Conservation (phyloP, 495 filamentous ascomycete genomes). For the Oleoguttula mirabilis region DNA sequence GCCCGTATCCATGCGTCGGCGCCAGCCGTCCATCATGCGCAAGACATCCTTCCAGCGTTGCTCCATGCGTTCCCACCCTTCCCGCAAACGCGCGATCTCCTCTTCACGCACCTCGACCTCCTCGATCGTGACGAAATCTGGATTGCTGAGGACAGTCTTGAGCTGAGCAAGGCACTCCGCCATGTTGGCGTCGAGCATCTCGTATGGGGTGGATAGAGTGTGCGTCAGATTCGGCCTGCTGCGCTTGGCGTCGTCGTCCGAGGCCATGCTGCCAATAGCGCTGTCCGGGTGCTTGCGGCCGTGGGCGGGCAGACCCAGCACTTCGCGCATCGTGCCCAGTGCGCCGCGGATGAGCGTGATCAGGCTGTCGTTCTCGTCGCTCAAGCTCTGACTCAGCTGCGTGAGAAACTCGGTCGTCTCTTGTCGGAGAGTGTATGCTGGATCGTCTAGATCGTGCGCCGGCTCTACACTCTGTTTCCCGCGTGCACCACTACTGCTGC, state of each 20-base stretch:
- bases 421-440: conserved; percentile 60
- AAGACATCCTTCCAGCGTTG: conserved; percentile 79
- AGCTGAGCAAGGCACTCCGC: conserved; percentile 66
- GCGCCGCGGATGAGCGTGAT: conserved; percentile 61
- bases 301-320: conserved; percentile 56
- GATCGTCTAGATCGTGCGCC: conserved; percentile 40
- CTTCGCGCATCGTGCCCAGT: conserved; percentile 56
- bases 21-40: conserved; percentile 85
- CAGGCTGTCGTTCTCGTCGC: conserved; percentile 85
- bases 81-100: conserved; percentile 67
- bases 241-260: conserved; percentile 33
- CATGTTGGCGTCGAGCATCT: conserved; percentile 60
- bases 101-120: conserved; percentile 83
- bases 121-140: conserved; percentile 92
- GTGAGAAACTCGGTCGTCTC: conserved; percentile 92
- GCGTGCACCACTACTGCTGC: conserved; percentile 13
- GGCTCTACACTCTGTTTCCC: conserved; percentile 4
- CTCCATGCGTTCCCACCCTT: conserved; percentile 88
- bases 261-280: conserved; percentile 13
- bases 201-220: conserved; percentile 48
- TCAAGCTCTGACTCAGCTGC: conserved; percentile 71
- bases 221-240: conserved; percentile 24
- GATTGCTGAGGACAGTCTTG: conserved; percentile 74
- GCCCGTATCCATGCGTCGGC: conserved; percentile 69
- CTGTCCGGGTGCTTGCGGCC: conserved; percentile 3